A percentile compares a stretch with the other conserved stretches of the same genome.
These are phyloP conservation scores for Lactuca saligna DNA, from an alignment of 129 eudicot genomes.

Conservation along the genomic window DNA sequence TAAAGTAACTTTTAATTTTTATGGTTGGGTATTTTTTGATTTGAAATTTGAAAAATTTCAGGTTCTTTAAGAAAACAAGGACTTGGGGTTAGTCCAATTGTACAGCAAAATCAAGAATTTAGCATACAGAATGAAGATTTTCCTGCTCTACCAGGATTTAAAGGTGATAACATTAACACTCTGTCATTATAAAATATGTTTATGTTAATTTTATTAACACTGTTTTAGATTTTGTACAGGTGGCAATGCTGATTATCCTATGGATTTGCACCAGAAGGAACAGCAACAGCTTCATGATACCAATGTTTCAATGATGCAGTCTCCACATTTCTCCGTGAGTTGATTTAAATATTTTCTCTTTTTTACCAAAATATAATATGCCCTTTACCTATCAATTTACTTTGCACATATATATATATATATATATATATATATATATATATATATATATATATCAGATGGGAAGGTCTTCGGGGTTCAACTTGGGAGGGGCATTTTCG, in stretches of 20 bases:
- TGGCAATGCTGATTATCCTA: constrained; percentile 77
- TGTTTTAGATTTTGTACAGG: constrained; percentile 49
- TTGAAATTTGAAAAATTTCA: constrained; percentile 27
- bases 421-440: no score
- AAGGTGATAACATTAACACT: constrained; percentile 49
- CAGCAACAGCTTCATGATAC: constrained; percentile 81
- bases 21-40: background rate
- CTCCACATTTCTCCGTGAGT: constrained; percentile 88
- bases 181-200: no score
- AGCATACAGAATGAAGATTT: constrained; percentile 99
- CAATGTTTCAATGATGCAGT: constrained; percentile 73
- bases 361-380: no score
- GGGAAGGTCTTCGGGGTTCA: constrained; percentile 87
- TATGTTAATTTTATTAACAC: constrained; percentile 4
- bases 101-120: constrained; percentile 94
- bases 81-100: constrained; percentile 82
- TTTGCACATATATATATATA: no score
- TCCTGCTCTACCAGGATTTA: constrained; percentile 93
- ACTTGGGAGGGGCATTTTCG: constrained; percentile 64
- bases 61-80: constrained; percentile 97
- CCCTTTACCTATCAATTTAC: no score
- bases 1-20: background rate
- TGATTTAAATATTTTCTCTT: background rate
- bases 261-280: constrained; percentile 94
- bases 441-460: constrained; percentile 32